phyloP scores from a whole-genome alignment of 495 filamentous ascomycete genomes.

The Staphylotrichum longicolle region DNA sequence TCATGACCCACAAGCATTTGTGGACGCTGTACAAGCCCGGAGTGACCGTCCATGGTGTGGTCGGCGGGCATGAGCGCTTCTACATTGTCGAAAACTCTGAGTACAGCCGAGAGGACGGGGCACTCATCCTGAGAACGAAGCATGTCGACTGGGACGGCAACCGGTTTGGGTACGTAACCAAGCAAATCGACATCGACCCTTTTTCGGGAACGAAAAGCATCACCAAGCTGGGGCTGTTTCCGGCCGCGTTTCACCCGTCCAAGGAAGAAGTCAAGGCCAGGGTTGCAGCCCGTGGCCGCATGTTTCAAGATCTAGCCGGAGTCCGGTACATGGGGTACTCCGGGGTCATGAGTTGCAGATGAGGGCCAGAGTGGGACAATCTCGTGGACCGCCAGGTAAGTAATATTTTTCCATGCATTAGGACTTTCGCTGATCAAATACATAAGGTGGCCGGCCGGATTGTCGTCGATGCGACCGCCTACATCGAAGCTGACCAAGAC shows the following conservation, averaged over 20 bases:
- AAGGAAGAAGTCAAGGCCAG: not conserved
- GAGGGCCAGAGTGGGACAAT: not conserved
- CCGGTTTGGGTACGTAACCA: not conserved
- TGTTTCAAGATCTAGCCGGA: not conserved
- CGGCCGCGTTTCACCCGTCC: not conserved
- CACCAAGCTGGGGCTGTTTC: not conserved
- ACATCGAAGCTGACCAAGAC: not conserved
- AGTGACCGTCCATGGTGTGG: not conserved
- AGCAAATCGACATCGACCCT: not conserved
- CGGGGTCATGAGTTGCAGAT: not conserved
- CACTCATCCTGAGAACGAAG: not conserved
- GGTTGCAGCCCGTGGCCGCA: not conserved
- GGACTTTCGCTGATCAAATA: not conserved
- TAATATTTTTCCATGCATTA: not conserved
- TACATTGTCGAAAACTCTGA: not conserved
- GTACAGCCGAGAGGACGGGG: not conserved
- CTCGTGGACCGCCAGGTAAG: not conserved
- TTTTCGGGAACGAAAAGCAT: not conserved
- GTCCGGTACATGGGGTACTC: not conserved
- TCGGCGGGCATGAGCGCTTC: not conserved
- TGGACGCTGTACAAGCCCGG: slow-evolving; percentile 1
- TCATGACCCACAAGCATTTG: not conserved
- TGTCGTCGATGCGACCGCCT: not conserved
- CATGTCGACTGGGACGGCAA: not conserved
- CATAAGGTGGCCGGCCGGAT: not conserved